Conservation (phyloP, 2,329 filamentous ascomycete genomes). For the Alternaria alternata region DNA sequence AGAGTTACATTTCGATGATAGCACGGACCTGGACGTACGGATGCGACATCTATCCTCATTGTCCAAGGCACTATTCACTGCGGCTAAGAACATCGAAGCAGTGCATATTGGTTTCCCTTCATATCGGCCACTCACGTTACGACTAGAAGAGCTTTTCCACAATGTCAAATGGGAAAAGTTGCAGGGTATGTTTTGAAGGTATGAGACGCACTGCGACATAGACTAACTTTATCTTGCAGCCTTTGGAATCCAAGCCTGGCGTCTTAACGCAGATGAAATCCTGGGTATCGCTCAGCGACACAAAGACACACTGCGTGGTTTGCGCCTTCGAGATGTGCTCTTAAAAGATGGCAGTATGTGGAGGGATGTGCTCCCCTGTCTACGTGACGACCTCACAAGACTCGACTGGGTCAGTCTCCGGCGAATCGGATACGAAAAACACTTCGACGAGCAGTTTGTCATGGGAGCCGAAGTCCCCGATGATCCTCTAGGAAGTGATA, state of each 20-base stretch:
- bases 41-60: conserved; percentile 66
- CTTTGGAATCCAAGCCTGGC: conserved; percentile 72
- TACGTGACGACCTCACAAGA: conserved; percentile 64
- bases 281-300: conserved; percentile 65
- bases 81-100: conserved; percentile 67
- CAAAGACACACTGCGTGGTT: conserved; percentile 63
- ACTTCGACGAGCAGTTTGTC: conserved; percentile 60
- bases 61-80: conserved; percentile 66
- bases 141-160: conserved; percentile 69
- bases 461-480: conserved; percentile 60
- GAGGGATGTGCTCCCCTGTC: conserved; percentile 65
- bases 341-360: conserved; percentile 67
- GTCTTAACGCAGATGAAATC: conserved; percentile 67
- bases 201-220: background rate
- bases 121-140: conserved; percentile 63
- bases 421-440: conserved; percentile 65
- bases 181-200: conserved; percentile 37
- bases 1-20: conserved; percentile 70
- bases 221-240: conserved; percentile 43
- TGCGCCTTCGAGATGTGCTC: conserved; percentile 68
- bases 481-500: conserved; percentile 55
- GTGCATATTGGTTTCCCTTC: conserved; percentile 72
- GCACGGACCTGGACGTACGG: conserved; percentile 63
- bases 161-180: conserved; percentile 68
- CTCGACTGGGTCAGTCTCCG: conserved; percentile 71